Percentiles rank a stretch among this genome's conserved stretches.
phyloP scores from a whole-genome alignment of 169 alveolate species.

The Plasmodium gallinaceum region DNA sequence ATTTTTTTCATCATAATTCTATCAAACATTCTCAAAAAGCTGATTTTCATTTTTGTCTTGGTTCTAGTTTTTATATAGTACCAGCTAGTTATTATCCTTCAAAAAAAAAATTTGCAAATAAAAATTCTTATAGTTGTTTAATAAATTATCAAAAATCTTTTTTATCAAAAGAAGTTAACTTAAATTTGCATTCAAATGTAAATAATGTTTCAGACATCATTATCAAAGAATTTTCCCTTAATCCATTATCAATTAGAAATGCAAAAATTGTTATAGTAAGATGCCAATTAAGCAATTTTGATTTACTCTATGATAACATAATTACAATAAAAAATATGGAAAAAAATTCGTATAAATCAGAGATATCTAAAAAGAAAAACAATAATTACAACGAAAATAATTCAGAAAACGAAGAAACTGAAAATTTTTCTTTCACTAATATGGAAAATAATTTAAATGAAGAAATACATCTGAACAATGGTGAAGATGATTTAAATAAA shows the following conservation, averaged over 20 bases:
- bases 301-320: conserved; percentile 19
- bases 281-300: conserved; percentile 41
- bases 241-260: conserved; percentile 59
- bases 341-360: neutral
- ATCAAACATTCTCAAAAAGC: conserved; percentile 82
- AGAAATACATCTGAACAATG: neutral
- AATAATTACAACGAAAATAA: neutral
- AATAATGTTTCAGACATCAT: conserved; percentile 76
- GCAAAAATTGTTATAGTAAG: conserved; percentile 40
- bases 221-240: conserved; percentile 54
- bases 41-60: conserved; percentile 86
- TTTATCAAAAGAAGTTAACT: conserved; percentile 81
- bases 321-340: conserved; percentile 13
- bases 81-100: conserved; percentile 91
- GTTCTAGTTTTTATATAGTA: conserved; percentile 87
- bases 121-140: conserved; percentile 80
- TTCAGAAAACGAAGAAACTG: neutral
- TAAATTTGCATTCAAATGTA: conserved; percentile 85
- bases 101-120: conserved; percentile 79
- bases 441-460: neutral
- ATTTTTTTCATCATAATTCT: conserved; percentile 81
- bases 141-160: conserved; percentile 88
- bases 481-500: neutral
- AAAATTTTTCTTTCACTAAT: neutral
- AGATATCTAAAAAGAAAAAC: neutral